Evolutionary conservation across 164 flowering plant genomes (phyloP).

Genomic region (Tetrastigma voinierianum): DNA sequence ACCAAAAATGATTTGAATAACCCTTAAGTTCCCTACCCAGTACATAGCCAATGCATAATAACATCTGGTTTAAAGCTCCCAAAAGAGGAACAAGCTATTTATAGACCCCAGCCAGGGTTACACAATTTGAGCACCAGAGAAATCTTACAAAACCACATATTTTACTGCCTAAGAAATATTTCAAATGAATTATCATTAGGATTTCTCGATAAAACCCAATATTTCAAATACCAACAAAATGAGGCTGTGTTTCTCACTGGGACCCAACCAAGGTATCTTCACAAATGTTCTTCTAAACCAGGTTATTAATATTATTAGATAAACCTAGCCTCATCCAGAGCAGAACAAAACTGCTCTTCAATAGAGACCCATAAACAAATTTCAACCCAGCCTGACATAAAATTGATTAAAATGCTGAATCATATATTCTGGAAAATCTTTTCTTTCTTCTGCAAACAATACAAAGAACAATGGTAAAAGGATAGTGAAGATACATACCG

Average conservation of each 20-base stretch:
- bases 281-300: background rate
- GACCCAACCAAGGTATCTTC: background rate
- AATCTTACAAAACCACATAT: background rate
- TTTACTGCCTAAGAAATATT: background rate
- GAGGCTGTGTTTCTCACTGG: background rate
- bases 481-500: conserved; percentile 20
- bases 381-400: background rate
- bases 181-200: background rate
- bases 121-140: background rate
- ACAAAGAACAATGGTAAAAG: background rate
- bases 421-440: no score
- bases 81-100: no score
- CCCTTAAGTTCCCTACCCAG: background rate
- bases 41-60: no score
- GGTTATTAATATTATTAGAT: background rate
- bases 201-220: background rate
- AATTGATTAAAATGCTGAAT: no score
- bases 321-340: no score
- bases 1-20: conserved; percentile 5
- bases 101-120: no score
- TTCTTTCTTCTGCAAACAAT: background rate
- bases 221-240: background rate
- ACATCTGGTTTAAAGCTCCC: background rate
- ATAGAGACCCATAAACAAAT: background rate
- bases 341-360: no score